Base-by-base conservation (phyloP, 106 monocot species). In the Dendrobium catenatum region DNA sequence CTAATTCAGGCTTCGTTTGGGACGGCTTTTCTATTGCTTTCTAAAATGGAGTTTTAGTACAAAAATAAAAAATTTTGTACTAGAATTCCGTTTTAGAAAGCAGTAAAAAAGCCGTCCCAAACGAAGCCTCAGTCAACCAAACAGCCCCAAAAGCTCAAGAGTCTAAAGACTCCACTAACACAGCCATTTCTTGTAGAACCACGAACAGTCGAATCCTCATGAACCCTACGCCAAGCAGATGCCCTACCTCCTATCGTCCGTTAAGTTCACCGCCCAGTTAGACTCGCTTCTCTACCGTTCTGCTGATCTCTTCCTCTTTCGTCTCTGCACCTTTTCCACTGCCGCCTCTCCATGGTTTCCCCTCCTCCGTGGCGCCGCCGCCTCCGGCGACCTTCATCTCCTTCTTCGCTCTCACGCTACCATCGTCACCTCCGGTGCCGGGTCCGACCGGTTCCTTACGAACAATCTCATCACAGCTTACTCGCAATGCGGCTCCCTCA, bases 391-490 rank as follows among this genome's bases (percentile, higher is more conserved):
- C 46, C 80, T 85, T 70, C 68, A 59, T 31, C 86, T 73, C 59
- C 22, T 79, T 75, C 82, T 51, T 18, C 76, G 59, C 19, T 74
- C 80, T 75, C 90, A 93, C 76, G 88, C 88, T 33, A 77, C 68
- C 49, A 82, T 90, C 75, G 22, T 86, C 74, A 87, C 86, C 61
- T 84, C 88, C 24, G 93, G 90, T 40, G 44, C 55, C 78, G 22
- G 77, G 72, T 4, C 41, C 47, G 85, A 87, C 86, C 77, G 67
- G 64, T 83, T 91, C 80, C 80, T 85, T 76, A 33, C 88, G 64
- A 94, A 94, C 86, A 91, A 89, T 77, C 94, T 94, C 79, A 86
- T 94, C 76, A 66, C 86, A n/a, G 40, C 46, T 42, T 89, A 91
- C 81, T 68, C 83, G 56, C 82, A 78, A 26, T 80, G 75, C 82